Conservation (phyloP, 345 rosid species). For the Geranium brycei region DNA sequence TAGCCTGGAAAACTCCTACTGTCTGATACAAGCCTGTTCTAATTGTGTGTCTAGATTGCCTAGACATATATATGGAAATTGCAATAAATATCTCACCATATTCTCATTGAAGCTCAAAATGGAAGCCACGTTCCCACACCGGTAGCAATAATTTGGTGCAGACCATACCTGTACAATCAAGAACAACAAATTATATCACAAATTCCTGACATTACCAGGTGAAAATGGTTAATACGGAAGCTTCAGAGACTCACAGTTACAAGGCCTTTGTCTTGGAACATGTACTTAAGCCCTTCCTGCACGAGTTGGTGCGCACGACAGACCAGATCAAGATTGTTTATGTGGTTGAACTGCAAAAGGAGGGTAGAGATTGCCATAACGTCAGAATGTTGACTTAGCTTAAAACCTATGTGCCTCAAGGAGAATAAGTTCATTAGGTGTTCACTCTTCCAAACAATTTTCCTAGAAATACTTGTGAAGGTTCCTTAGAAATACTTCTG, state of each 20-base stretch:
- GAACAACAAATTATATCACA: constrained; percentile 15
- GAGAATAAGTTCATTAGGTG: too few species aligned
- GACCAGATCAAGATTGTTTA: constrained; percentile 85
- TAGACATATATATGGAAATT: neutral
- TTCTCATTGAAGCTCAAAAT: constrained; percentile 95
- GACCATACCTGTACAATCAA: constrained; percentile 76
- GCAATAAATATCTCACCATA: constrained; percentile 43
- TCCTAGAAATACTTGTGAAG: too few species aligned
- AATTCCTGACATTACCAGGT: constrained; percentile 8
- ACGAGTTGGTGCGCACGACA: constrained; percentile 99
- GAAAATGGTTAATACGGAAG: constrained; percentile 3
- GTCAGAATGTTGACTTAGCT: neutral
- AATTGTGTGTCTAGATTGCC: neutral
- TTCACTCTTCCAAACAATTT: neutral
- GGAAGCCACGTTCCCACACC: constrained; percentile 99
- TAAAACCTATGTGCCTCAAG: neutral
- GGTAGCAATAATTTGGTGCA: constrained; percentile 97
- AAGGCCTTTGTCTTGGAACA: constrained; percentile 99
- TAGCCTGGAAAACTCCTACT: neutral
- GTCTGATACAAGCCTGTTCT: neutral
- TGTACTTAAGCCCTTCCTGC: constrained; percentile 98
- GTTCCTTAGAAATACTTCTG: neutral
- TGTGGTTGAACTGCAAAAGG: constrained; percentile 70
- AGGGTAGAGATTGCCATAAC: neutral
- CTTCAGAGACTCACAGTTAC: constrained; percentile 56